phyloP scores from a whole-genome alignment of 2,329 filamentous ascomycete genomes.

The Ploettnerulaceae sp. region DNA sequence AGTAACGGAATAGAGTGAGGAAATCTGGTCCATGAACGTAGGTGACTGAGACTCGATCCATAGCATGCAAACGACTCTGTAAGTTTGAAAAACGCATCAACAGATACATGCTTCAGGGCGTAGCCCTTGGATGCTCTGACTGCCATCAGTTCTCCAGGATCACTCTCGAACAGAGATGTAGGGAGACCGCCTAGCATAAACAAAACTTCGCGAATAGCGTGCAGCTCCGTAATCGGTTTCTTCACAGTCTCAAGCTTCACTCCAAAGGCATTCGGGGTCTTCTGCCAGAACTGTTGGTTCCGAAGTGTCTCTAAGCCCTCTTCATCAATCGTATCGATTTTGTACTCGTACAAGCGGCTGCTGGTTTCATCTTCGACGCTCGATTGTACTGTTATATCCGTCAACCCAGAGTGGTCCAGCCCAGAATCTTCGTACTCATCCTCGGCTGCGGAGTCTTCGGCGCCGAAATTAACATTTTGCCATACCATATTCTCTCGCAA shows the following conservation, averaged over 20 bases:
- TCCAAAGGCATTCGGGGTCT: slow-evolving; percentile 24
- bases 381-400: slow-evolving; percentile 31
- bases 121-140: slow-evolving; percentile 30
- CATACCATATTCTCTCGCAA: slow-evolving; percentile 63
- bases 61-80: slow-evolving; percentile 43
- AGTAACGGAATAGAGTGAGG: slow-evolving; percentile 30
- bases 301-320: slow-evolving; percentile 37
- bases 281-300: slow-evolving; percentile 46
- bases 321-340: slow-evolving; percentile 30
- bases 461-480: slow-evolving; percentile 62
- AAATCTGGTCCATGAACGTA: slow-evolving; percentile 45
- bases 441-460: slow-evolving; percentile 54
- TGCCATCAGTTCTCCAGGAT: slow-evolving; percentile 36
- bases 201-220: slow-evolving; percentile 69
- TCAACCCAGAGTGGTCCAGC: slow-evolving; percentile 35
- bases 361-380: slow-evolving; percentile 29
- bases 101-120: slow-evolving; percentile 36
- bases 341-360: slow-evolving; percentile 32
- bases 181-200: slow-evolving; percentile 81
- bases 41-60: slow-evolving; percentile 42
- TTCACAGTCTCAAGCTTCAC: slow-evolving; percentile 29
- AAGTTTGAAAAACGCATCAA: slow-evolving; percentile 34
- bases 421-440: slow-evolving; percentile 34
- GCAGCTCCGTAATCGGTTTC: slow-evolving; percentile 50
- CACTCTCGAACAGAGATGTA: slow-evolving; percentile 60